A percentile compares a stretch with the other conserved stretches of the same genome.
Conservation (phyloP, 2,329 filamentous ascomycete species). For the Aspergillus melleus region DNA sequence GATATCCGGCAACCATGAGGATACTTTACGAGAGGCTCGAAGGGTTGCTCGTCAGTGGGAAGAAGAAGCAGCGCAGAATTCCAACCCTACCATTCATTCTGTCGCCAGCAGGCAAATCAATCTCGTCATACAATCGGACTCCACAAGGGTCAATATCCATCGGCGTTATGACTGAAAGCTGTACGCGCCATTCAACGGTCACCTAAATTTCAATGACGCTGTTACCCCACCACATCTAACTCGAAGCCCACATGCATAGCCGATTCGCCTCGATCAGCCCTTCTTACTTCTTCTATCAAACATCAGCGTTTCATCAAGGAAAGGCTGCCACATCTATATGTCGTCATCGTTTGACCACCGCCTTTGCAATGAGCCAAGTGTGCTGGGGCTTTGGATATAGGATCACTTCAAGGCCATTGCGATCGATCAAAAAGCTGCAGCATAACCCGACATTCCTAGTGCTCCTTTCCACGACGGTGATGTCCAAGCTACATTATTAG, state of each 20-base stretch:
- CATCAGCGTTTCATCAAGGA: too few species aligned
- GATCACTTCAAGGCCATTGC: neutral
- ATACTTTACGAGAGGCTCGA: neutral
- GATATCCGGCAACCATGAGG: slow-evolving; percentile 2
- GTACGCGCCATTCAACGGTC: neutral
- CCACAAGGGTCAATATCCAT: neutral
- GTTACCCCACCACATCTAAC: neutral
- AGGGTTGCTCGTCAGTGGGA: slow-evolving; percentile 1
- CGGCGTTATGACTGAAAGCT: neutral
- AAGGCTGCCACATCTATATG: too few species aligned
- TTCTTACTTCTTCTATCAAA: too few species aligned
- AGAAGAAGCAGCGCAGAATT: slow-evolving; percentile 5
- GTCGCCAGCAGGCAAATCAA: slow-evolving; percentile 1
- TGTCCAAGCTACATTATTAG: neutral
- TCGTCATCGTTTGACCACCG: too few species aligned
- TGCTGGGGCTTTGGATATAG: too few species aligned
- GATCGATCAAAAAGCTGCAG: neutral
- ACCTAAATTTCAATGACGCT: slow-evolving; percentile 2
- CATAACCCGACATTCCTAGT: neutral
- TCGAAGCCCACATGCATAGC: slow-evolving; percentile 3
- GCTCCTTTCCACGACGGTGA: neutral
- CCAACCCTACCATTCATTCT: slow-evolving; percentile 2
- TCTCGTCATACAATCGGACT: slow-evolving; percentile 5
- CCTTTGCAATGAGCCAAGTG: too few species aligned
- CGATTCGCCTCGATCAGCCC: neutral